phyloP scores from a whole-genome alignment of 257 asterid species.

The Plectranthus barbatus region DNA sequence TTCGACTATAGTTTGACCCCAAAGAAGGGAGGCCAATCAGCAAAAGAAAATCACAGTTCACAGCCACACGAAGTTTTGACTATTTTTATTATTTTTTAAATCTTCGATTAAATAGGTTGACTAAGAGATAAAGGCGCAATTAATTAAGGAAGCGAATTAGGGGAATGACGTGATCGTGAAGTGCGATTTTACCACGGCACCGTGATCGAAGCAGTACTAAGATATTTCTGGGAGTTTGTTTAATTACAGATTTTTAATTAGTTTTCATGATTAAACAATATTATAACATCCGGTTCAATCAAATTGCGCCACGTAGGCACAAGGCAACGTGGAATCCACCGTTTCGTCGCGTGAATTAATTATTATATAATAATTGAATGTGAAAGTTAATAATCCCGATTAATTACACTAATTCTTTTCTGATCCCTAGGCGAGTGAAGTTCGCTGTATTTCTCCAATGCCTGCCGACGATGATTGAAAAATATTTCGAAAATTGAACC shows the following conservation, averaged over 20 bases:
- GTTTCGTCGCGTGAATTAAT: conserved; percentile 8
- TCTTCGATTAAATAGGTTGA: conserved; percentile 20
- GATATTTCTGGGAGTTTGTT: neutral
- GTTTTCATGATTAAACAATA: too few species aligned
- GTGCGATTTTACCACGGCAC: conserved; percentile 5
- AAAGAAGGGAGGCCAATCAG: neutral
- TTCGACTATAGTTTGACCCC: neutral
- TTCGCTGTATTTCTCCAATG: conserved; percentile 29
- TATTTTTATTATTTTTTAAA: neutral
- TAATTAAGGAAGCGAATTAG: neutral
- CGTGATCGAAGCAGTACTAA: conserved; percentile 10
- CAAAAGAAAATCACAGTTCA: neutral
- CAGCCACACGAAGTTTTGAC: conserved; percentile 18
- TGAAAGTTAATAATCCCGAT: neutral
- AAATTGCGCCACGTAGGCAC: conserved; percentile 27
- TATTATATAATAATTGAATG: neutral
- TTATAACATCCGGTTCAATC: too few species aligned
- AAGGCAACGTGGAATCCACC: conserved; percentile 26
- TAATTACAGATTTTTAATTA: too few species aligned
- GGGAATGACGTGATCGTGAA: conserved; percentile 23
- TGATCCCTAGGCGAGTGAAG: conserved; percentile 46
- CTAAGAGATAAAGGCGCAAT: conserved; percentile 22
- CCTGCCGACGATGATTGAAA: conserved; percentile 6
- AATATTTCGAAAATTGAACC: neutral
- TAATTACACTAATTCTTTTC: conserved; percentile 28